These are phyloP conservation scores for Aspergillus quadrilineatus DNA, from an alignment of 2,329 filamentous ascomycete genomes.

Conservation along the genomic window DNA sequence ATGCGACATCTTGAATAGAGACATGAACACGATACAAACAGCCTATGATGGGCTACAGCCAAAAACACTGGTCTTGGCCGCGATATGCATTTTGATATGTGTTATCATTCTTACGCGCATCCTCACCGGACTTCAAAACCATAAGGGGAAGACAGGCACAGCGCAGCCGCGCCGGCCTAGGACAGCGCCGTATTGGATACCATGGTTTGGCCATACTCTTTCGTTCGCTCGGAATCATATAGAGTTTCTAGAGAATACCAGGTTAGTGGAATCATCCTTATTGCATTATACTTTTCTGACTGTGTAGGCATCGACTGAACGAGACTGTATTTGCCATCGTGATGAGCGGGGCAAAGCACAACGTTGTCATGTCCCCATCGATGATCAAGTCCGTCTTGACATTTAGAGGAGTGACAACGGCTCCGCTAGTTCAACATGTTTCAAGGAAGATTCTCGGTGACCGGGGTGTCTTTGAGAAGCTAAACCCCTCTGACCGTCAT, in stretches of 20 bases:
- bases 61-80: slow-evolving; percentile 29
- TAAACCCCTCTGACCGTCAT: slow-evolving; percentile 35
- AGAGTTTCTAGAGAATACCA: slow-evolving; percentile 44
- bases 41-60: slow-evolving; percentile 22
- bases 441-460: slow-evolving; percentile 47
- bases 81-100: slow-evolving; percentile 27
- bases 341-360: slow-evolving; percentile 51
- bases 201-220: slow-evolving; percentile 56
- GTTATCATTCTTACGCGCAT: slow-evolving; percentile 32
- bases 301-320: slow-evolving; percentile 33
- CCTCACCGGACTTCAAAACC: slow-evolving; percentile 36
- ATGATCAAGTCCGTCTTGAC: slow-evolving; percentile 45
- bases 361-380: slow-evolving; percentile 51
- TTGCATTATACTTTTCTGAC: neutral
- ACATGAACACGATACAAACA: slow-evolving; percentile 18
- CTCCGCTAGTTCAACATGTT: slow-evolving; percentile 33
- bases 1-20: neutral
- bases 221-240: slow-evolving; percentile 49
- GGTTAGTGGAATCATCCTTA: slow-evolving; percentile 29
- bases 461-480: slow-evolving; percentile 35
- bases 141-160: slow-evolving; percentile 20
- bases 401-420: slow-evolving; percentile 28
- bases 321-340: slow-evolving; percentile 51
- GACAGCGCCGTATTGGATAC: slow-evolving; percentile 60
- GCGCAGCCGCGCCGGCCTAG: slow-evolving; percentile 43